phyloP scores from a whole-genome alignment of 1,284 basidiomycete species.

The Lentinula novae-zelandiae region DNA sequence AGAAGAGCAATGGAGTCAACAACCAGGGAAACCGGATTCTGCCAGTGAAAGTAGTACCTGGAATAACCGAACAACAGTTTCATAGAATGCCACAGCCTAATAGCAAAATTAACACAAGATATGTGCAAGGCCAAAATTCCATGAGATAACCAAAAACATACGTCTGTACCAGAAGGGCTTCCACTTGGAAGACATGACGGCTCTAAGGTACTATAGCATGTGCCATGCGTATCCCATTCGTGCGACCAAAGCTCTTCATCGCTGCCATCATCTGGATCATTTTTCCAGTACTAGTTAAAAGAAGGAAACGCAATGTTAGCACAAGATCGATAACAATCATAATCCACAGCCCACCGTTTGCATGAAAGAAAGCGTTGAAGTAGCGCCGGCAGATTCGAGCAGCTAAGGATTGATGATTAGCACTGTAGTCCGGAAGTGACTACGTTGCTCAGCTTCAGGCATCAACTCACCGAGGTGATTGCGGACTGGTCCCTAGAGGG shows the following conservation, averaged over 20 bases:
- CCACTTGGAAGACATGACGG: slow-evolving; percentile 56
- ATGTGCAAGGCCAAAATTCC: neutral
- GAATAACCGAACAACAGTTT: slow-evolving; percentile 62
- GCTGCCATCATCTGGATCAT: slow-evolving; percentile 38
- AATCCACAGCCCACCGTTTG: slow-evolving; percentile 33
- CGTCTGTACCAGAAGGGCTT: slow-evolving; percentile 58
- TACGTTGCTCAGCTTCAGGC: neutral
- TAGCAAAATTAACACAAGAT: slow-evolving; percentile 3
- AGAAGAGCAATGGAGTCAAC: neutral
- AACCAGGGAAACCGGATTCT: slow-evolving; percentile 8
- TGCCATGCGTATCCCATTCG: slow-evolving; percentile 74
- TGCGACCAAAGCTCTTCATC: slow-evolving; percentile 72
- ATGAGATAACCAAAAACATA: slow-evolving; percentile 16
- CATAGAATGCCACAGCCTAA: slow-evolving; percentile 71
- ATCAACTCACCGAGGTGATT: slow-evolving; percentile 44
- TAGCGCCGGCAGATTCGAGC: slow-evolving; percentile 54
- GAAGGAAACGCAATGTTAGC: neutral
- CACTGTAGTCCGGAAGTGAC: neutral
- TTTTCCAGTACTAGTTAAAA: neutral
- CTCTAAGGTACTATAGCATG: slow-evolving; percentile 64
- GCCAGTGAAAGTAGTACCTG: slow-evolving; percentile 33
- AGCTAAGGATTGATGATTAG: slow-evolving; percentile 30
- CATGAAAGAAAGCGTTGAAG: slow-evolving; percentile 67
- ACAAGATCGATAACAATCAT: neutral
- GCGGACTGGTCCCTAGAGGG: slow-evolving; percentile 55